These are phyloP conservation scores for Tetrahymena elliotti DNA, from an alignment of 73 alveolate species.

Conservation along the genomic window DNA sequence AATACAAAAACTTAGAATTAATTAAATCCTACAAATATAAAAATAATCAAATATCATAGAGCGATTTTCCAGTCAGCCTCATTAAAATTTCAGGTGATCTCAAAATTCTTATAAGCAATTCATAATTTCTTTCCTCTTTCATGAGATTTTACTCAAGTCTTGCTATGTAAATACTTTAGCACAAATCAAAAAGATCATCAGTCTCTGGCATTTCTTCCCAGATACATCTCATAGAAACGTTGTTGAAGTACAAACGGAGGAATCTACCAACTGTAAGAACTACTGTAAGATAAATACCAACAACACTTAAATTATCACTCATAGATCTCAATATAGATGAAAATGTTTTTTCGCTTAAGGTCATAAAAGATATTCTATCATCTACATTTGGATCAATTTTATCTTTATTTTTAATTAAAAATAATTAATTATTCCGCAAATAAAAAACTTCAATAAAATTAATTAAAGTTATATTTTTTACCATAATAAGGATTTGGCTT, in stretches of 20 bases:
- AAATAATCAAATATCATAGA: slow-evolving; percentile 5
- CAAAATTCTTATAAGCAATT: slow-evolving; percentile 46
- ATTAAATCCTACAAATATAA: not conserved
- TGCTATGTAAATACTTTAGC: slow-evolving; percentile 59
- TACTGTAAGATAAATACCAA: slow-evolving; percentile 57
- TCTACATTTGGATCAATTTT: slow-evolving; percentile 14
- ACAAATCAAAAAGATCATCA: slow-evolving; percentile 49
- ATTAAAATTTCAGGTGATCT: slow-evolving; percentile 56
- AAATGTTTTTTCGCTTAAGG: slow-evolving; percentile 21
- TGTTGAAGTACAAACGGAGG: slow-evolving; percentile 45
- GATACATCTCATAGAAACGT: slow-evolving; percentile 48
- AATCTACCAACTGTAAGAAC: slow-evolving; percentile 59
- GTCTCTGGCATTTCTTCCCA: slow-evolving; percentile 61
- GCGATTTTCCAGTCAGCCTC: slow-evolving; percentile 47
- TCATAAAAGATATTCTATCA: slow-evolving; percentile 18
- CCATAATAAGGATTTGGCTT: not conserved
- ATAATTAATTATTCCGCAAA: not conserved
- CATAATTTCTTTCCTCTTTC: slow-evolving; percentile 53
- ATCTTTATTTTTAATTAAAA: not conserved
- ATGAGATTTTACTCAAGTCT: slow-evolving; percentile 46
- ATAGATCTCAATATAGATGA: slow-evolving; percentile 19
- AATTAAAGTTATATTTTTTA: not conserved
- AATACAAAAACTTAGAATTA: not conserved
- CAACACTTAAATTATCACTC: slow-evolving; percentile 35
- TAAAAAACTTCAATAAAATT: too few species aligned